Conservation (phyloP, 2,329 filamentous ascomycete genomes). For the Aspergillus aculeatinus region DNA sequence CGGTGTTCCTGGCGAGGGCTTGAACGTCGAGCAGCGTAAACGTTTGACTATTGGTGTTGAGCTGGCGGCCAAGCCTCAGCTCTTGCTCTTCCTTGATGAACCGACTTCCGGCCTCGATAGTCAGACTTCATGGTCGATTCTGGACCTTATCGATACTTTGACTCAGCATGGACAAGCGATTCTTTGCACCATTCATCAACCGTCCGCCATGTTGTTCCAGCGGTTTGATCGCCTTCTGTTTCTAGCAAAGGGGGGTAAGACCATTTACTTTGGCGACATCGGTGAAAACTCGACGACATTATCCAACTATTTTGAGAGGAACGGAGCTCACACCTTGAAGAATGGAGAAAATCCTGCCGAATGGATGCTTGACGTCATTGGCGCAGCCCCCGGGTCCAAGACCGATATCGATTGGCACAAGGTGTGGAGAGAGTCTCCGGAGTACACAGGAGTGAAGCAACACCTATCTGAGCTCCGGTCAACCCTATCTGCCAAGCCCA, state of each 20-base stretch:
- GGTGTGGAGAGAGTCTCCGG: slow-evolving; percentile 59
- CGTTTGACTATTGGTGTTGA: slow-evolving; percentile 92
- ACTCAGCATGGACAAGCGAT: slow-evolving; percentile 86
- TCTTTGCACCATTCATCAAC: slow-evolving; percentile 95
- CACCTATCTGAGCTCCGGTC: slow-evolving; percentile 55
- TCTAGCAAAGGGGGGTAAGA: slow-evolving; percentile 63
- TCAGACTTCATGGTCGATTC: slow-evolving; percentile 89
- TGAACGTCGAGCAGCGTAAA: slow-evolving; percentile 63
- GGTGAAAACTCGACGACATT: slow-evolving; percentile 58
- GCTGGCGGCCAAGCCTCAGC: slow-evolving; percentile 82
- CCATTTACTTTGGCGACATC: slow-evolving; percentile 68
- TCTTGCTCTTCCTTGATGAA: slow-evolving; percentile 89
- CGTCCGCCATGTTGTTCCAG: slow-evolving; percentile 88
- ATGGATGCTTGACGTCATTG: slow-evolving; percentile 64
- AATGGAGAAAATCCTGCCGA: slow-evolving; percentile 70
- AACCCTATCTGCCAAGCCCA: slow-evolving; percentile 37
- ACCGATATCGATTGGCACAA: slow-evolving; percentile 64
- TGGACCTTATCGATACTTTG: slow-evolving; percentile 81
- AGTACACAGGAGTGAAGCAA: slow-evolving; percentile 56
- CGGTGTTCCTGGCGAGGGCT: slow-evolving; percentile 81
- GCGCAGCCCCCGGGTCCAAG: slow-evolving; percentile 61
- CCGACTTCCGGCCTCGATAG: slow-evolving; percentile 90
- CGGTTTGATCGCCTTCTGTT: slow-evolving; percentile 69
- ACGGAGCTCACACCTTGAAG: slow-evolving; percentile 60
- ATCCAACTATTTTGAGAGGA: slow-evolving; percentile 62